These are phyloP conservation scores for Pyrus communis DNA, from an alignment of 306 rosid species.

Conservation along the genomic window DNA sequence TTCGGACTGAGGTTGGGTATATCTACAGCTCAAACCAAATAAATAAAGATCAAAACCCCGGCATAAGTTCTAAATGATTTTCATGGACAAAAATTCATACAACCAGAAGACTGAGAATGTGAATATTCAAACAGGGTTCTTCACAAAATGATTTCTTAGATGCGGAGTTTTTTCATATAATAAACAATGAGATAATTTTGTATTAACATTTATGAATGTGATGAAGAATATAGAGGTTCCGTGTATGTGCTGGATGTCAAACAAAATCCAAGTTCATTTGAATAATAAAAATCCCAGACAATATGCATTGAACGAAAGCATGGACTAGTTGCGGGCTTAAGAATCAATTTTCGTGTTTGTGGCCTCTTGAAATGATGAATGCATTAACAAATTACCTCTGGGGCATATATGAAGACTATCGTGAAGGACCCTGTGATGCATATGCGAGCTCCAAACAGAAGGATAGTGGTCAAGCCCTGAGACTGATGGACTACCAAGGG, in stretches of 20 bases:
- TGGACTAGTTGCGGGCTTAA: background rate
- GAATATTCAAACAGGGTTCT: background rate
- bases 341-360: background rate
- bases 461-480: slow-evolving; percentile 55
- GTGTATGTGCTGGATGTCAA: no score
- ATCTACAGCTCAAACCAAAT: slow-evolving; percentile 43
- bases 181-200: background rate
- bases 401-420: slow-evolving; percentile 83
- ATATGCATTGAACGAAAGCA: background rate
- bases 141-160: background rate
- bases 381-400: slow-evolving; percentile 57
- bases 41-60: background rate
- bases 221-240: no score
- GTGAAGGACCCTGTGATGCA: slow-evolving; percentile 90
- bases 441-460: slow-evolving; percentile 91
- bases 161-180: background rate
- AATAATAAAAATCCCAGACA: background rate
- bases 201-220: no score
- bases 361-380: background rate
- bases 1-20: slow-evolving; percentile 82
- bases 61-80: background rate
- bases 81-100: background rate
- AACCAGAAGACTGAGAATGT: background rate
- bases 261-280: no score
- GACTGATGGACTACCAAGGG: slow-evolving; percentile 62